Percentiles rank a stretch among this genome's conserved stretches.
These are phyloP conservation scores for Alternaria sp. DNA, from an alignment of 2,329 filamentous ascomycete genomes.

Conservation along the genomic window DNA sequence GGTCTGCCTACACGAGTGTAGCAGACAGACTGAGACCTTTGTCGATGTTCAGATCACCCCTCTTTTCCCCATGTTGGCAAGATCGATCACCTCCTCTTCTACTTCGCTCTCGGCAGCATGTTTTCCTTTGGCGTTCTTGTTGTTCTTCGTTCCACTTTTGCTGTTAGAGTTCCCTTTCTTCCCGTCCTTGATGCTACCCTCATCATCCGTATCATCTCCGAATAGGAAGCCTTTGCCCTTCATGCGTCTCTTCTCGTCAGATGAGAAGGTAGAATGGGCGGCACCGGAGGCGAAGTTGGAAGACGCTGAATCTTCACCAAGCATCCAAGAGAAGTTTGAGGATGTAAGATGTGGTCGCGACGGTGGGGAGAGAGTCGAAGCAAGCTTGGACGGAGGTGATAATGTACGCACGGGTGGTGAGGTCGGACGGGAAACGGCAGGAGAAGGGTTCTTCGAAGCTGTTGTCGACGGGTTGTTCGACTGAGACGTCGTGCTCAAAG, in stretches of 20 bases:
- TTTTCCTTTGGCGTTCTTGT: slow-evolving; percentile 29
- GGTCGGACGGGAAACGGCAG: slow-evolving; percentile 18
- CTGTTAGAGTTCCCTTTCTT: slow-evolving; percentile 31
- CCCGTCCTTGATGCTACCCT: slow-evolving; percentile 18
- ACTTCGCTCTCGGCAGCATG: slow-evolving; percentile 33
- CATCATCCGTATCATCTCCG: slow-evolving; percentile 50
- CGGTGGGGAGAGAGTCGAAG: slow-evolving; percentile 46
- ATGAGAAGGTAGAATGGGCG: slow-evolving; percentile 42
- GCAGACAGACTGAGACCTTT: not conserved
- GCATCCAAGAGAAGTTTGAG: slow-evolving; percentile 81
- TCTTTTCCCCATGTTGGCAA: slow-evolving; percentile 43
- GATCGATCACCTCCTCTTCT: slow-evolving; percentile 47
- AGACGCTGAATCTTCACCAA: slow-evolving; percentile 52
- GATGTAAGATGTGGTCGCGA: slow-evolving; percentile 71
- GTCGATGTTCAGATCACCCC: slow-evolving; percentile 30
- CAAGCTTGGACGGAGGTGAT: slow-evolving; percentile 16
- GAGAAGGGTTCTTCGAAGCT: slow-evolving; percentile 6
- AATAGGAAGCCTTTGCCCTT: slow-evolving; percentile 50
- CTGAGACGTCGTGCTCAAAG: slow-evolving; percentile 11
- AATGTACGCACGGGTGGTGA: slow-evolving; percentile 20
- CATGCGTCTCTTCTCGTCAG: slow-evolving; percentile 45
- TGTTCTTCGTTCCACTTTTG: slow-evolving; percentile 22
- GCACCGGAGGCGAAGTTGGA: slow-evolving; percentile 44
- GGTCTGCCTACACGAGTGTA: not conserved
- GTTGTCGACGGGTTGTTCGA: slow-evolving; percentile 4